Evolutionary conservation across 2,329 filamentous ascomycete species (phyloP).

Genomic region (Neurospora sp.): DNA sequence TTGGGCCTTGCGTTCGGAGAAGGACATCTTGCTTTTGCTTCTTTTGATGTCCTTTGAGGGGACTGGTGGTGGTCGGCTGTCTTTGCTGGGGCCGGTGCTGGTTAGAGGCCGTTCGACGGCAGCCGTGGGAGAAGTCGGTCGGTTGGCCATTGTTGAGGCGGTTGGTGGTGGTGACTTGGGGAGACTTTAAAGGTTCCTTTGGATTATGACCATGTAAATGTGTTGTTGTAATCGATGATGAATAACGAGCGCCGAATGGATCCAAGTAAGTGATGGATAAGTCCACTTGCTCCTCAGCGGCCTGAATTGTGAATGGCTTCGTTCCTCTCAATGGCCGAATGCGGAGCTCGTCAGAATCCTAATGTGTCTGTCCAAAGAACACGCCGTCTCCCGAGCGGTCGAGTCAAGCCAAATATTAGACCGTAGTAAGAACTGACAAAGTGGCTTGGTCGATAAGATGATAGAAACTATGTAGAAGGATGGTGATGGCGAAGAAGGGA

Average conservation of each 20-base stretch:
- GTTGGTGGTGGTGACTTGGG: not conserved
- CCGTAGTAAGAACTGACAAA: not conserved
- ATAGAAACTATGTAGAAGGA: not conserved
- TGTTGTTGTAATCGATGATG: not conserved
- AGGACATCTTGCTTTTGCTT: not conserved
- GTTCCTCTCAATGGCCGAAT: not conserved
- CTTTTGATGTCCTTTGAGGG: not conserved
- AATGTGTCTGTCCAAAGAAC: not conserved
- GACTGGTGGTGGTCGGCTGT: not conserved
- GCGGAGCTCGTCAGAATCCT: not conserved
- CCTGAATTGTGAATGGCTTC: not conserved
- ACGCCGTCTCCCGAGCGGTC: not conserved
- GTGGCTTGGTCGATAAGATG: not conserved
- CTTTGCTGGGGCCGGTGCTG: not conserved
- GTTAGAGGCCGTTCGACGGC: not conserved
- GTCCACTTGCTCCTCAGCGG: not conserved
- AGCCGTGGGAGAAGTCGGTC: not conserved
- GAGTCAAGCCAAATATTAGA: not conserved
- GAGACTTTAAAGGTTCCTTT: not conserved
- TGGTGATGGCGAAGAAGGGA: not conserved
- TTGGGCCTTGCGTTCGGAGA: not conserved
- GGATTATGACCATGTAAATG: not conserved
- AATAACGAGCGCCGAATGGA: not conserved
- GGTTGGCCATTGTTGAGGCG: not conserved
- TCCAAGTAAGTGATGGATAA: not conserved